These are phyloP conservation scores for Asterionellopsis glacialis DNA, from an alignment of 108 stramenopile species.

Conservation along the genomic window DNA sequence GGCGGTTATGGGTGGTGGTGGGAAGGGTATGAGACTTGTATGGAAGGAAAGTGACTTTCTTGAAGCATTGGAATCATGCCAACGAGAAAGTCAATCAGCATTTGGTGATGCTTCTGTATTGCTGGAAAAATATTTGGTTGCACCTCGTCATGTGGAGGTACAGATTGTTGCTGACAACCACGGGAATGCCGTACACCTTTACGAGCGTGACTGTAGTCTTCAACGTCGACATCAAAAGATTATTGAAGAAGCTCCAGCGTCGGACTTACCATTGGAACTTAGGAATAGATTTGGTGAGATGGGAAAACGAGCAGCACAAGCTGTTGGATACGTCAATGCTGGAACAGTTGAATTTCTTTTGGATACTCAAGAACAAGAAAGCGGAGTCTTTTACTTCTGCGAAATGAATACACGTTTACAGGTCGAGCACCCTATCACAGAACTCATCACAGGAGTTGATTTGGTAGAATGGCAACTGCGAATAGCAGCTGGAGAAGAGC, in stretches of 20 bases:
- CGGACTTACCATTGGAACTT: constrained; percentile 51
- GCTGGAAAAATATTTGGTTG: constrained; percentile 81
- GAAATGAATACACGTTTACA: constrained; percentile 95
- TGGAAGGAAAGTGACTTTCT: constrained; percentile 53
- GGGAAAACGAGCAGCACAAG: constrained; percentile 73
- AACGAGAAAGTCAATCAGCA: constrained; percentile 60
- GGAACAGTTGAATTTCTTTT: constrained; percentile 96
- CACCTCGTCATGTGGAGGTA: constrained; percentile 94
- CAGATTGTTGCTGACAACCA: constrained; percentile 80
- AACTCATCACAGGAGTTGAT: constrained; percentile 87
- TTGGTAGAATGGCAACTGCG: constrained; percentile 74
- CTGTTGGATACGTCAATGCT: constrained; percentile 91
- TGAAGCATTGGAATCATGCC: constrained; percentile 58
- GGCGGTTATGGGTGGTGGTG: constrained; percentile 93
- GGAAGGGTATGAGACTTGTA: constrained; percentile 94
- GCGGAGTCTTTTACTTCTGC: constrained; percentile 94
- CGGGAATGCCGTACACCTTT: constrained; percentile 84
- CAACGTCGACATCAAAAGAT: constrained; percentile 98
- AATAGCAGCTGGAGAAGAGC: constrained; percentile 53
- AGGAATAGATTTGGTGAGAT: constrained; percentile 64
- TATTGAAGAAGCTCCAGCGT: constrained; percentile 93
- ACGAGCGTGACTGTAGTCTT: constrained; percentile 95
- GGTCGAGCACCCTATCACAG: constrained; percentile 95
- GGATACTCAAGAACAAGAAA: constrained; percentile 46
- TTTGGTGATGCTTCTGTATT: constrained; percentile 84